These are phyloP conservation scores for Ilyonectria sp. DNA, from an alignment of 2,329 filamentous ascomycete genomes.

Conservation along the genomic window DNA sequence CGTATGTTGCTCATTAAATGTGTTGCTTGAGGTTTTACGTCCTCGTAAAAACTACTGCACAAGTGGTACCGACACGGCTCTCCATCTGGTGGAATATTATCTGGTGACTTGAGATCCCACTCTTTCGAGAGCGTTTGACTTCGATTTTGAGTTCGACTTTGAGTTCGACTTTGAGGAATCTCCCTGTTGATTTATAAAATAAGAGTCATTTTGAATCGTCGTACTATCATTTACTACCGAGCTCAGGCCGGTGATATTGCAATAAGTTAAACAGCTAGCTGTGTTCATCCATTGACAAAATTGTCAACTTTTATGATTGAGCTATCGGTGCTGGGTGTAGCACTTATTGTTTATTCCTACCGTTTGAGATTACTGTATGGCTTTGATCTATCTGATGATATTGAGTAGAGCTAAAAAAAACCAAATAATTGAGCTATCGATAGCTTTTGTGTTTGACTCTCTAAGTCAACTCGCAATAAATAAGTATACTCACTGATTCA, in stretches of 20 bases:
- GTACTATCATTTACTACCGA: neutral
- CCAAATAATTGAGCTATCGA: too few relatives aligned
- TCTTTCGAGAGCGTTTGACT: neutral
- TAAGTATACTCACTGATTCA: too few relatives aligned
- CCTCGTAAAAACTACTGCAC: neutral
- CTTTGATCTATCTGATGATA: too few relatives aligned
- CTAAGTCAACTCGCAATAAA: too few relatives aligned
- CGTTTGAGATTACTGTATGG: too few relatives aligned
- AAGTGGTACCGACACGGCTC: neutral
- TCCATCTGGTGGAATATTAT: neutral
- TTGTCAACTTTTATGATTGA: too few relatives aligned
- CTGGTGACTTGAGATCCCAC: neutral
- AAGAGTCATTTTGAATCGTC: too few relatives aligned
- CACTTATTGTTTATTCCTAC: too few relatives aligned
- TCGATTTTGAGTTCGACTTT: neutral
- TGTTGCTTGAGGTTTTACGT: neutral
- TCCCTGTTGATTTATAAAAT: neutral
- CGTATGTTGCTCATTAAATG: neutral
- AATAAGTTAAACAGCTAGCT: neutral
- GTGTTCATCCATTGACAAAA: too few relatives aligned
- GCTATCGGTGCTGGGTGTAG: too few relatives aligned
- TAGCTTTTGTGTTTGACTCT: too few relatives aligned
- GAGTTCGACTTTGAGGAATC: neutral
- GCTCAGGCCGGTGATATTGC: neutral
- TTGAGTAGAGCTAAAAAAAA: too few relatives aligned